phyloP scores from a whole-genome alignment of 495 filamentous ascomycete genomes.

The Mycothermus thermophilus region DNA sequence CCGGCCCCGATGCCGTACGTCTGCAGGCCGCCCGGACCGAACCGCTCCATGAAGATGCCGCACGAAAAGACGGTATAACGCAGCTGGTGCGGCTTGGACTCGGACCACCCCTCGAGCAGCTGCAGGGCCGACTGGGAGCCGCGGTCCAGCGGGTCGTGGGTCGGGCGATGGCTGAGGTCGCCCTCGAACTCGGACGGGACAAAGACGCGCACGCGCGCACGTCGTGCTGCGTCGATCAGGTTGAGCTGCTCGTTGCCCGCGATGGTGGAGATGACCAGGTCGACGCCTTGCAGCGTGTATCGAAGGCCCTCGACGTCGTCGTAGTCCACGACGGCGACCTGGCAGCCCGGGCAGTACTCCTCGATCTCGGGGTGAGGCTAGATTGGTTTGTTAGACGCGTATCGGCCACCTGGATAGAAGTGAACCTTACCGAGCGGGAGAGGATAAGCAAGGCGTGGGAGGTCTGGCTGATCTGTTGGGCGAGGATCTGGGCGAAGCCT shows the following conservation, averaged over 20 bases:
- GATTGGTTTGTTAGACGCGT: constrained; percentile 2
- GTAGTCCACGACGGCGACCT: constrained; percentile 54
- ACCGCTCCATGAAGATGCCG: constrained; percentile 65
- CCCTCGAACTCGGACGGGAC: constrained; percentile 69
- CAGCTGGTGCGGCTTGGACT: constrained; percentile 33
- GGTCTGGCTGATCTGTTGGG: constrained; percentile 42
- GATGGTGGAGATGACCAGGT: constrained; percentile 64
- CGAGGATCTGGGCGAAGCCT: constrained; percentile 52
- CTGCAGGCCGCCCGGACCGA: constrained; percentile 48
- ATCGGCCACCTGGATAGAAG: neutral
- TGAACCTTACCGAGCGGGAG: constrained; percentile 41
- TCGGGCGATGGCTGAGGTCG: constrained; percentile 28
- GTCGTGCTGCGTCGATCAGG: constrained; percentile 57
- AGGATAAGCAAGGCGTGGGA: constrained; percentile 55
- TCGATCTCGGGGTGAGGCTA: constrained; percentile 24
- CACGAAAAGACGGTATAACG: constrained; percentile 55
- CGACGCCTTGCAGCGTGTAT: constrained; percentile 51
- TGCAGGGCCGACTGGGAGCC: constrained; percentile 36
- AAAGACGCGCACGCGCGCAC: constrained; percentile 50
- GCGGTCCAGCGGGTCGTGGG: constrained; percentile 43
- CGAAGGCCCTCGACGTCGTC: constrained; percentile 38
- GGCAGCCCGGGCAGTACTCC: constrained; percentile 33
- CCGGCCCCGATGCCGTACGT: constrained; percentile 38
- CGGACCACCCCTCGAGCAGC: constrained; percentile 38
- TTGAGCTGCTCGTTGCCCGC: constrained; percentile 49